phyloP scores from a whole-genome alignment of 345 rosid species.

The Angophora floribunda region DNA sequence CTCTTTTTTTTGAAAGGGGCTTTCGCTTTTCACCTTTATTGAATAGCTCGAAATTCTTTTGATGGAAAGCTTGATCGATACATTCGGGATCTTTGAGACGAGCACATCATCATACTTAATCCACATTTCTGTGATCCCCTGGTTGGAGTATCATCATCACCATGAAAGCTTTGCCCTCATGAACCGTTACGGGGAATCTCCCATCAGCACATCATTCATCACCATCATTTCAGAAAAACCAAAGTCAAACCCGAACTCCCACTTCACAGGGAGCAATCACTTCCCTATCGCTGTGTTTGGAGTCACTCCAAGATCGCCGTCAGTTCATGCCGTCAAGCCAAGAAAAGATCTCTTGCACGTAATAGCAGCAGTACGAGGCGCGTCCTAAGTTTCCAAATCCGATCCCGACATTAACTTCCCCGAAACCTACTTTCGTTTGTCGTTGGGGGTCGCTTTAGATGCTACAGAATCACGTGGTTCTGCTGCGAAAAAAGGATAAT shows the following conservation, averaged over 20 bases:
- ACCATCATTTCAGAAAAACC: not conserved
- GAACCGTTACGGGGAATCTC: not conserved
- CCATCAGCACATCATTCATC: not conserved
- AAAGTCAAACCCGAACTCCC: not conserved
- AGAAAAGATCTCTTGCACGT: not conserved
- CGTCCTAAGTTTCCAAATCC: not conserved
- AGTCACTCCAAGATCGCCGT: not conserved
- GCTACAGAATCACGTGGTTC: not conserved
- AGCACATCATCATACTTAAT: not conserved
- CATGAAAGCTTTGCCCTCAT: not conserved
- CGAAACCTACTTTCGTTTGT: not conserved
- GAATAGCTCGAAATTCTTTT: not conserved
- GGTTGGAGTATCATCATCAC: not conserved
- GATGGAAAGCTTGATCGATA: not conserved
- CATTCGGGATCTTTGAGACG: not conserved
- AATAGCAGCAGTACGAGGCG: not conserved
- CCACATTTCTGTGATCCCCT: not conserved
- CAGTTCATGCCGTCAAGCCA: not conserved
- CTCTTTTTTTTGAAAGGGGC: not conserved
- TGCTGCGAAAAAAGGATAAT: not conserved
- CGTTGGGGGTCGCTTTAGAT: not conserved
- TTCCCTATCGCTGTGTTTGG: not conserved
- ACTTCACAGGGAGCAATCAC: not conserved
- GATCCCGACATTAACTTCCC: not conserved
- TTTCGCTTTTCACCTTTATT: accelerated